Percentiles rank a stretch among this genome's conserved stretches.
phyloP scores from a whole-genome alignment of 2,329 filamentous ascomycete genomes.

The Sporothrix variecibatus region DNA sequence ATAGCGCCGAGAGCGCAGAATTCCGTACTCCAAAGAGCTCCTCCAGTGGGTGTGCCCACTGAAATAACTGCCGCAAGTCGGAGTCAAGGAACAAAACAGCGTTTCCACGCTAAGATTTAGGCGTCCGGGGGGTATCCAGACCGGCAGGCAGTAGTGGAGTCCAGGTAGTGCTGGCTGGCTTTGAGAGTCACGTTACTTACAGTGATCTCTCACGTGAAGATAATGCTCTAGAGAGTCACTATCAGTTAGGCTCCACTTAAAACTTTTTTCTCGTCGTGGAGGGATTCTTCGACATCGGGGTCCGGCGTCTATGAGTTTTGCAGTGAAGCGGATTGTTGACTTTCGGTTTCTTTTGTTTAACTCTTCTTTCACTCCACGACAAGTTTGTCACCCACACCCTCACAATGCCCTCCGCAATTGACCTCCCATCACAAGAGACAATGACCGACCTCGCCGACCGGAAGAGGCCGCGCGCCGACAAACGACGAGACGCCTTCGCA shows the following conservation, averaged over 20 bases:
- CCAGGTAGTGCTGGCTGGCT: too few species aligned
- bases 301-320: neutral
- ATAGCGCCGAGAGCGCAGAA: neutral
- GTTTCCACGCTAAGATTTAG: neutral
- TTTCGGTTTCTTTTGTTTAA: neutral
- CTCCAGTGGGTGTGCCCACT: neutral
- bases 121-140: neutral
- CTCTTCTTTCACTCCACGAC: neutral
- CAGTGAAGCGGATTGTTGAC: neutral
- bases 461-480: slow-evolving; percentile 23
- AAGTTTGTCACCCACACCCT: neutral
- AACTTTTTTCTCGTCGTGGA: slow-evolving; percentile 17
- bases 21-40: too few species aligned
- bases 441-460: slow-evolving; percentile 21
- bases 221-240: neutral
- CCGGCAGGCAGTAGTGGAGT: slow-evolving; percentile 2
- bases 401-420: slow-evolving; percentile 26
- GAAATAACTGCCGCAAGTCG: neutral
- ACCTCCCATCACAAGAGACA: neutral
- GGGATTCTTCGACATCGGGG: neutral
- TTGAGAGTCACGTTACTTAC: neutral
- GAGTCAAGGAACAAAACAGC: neutral
- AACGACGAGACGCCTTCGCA: slow-evolving; percentile 22
- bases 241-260: neutral
- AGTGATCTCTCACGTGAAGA: neutral